These are phyloP conservation scores for Sclerotiophoma versabilis DNA, from an alignment of 2,329 filamentous ascomycete genomes.

Conservation along the genomic window DNA sequence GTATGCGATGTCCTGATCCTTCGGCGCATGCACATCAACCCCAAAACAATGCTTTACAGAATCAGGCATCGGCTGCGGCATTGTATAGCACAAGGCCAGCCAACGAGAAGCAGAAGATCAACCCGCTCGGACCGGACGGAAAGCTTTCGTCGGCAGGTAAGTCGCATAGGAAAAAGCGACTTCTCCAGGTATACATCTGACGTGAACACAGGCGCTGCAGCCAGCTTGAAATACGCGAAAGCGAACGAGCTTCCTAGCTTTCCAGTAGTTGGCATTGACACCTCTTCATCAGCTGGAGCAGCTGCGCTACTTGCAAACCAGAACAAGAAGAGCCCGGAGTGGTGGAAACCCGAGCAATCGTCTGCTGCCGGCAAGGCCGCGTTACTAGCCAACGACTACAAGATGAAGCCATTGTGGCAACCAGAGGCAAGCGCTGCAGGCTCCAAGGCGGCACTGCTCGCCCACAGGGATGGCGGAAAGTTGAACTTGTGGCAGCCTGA, in stretches of 20 bases:
- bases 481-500: conserved; percentile 61
- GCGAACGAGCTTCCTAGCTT: conserved; percentile 77
- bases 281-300: conserved; percentile 70
- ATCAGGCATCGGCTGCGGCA: conserved; percentile 67
- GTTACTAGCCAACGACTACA: conserved; percentile 65
- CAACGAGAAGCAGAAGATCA: conserved; percentile 31
- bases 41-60: conserved; percentile 48
- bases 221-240: conserved; percentile 74
- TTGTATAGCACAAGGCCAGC: conserved; percentile 56
- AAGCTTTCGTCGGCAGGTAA: conserved; percentile 65
- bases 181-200: conserved; percentile 11
- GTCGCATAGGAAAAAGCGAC: conserved; percentile 27
- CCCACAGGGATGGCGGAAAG: conserved; percentile 62
- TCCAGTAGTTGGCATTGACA: conserved; percentile 69
- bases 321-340: conserved; percentile 69
- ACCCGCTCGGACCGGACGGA: conserved; percentile 59
- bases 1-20: conserved; percentile 51
- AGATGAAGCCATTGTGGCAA: conserved; percentile 68
- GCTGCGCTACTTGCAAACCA: conserved; percentile 78
- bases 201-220: conserved; percentile 60
- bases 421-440: conserved; percentile 70
- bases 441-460: conserved; percentile 76
- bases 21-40: conserved; percentile 45
- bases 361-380: conserved; percentile 66
- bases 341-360: conserved; percentile 70